Evolutionary conservation across 1,284 basidiomycete genomes (phyloP), one percentile per base, ranked within the genome.

Genomic region (Puccinia coronata): DNA sequence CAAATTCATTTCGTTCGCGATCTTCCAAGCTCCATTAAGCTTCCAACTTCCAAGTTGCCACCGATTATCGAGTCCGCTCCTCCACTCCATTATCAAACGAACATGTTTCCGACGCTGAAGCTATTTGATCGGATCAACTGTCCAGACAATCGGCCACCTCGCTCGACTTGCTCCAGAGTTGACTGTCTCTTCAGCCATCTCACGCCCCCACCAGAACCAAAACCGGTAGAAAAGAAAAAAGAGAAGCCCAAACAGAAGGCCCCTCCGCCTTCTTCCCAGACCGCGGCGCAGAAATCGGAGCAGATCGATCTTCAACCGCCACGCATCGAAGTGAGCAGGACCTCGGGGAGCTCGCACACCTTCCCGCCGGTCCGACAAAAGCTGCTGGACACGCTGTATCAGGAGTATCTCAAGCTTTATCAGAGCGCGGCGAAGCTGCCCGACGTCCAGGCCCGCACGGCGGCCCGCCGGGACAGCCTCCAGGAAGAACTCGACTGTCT

Each of bases 401-500:
- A 92, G 49, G 91, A 92, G 84, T 92, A 91, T 84, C 83, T 87
- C 39, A 85, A 90, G n/a, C 87, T 93, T 0, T 93, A 93, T 86
- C 86, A 89, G 28, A 83, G 86, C 41, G 87, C 92, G 65, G 86
- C 89, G 2, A 86, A 88, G 9, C 83, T 85, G 18, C 88, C 90
- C 82, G 49, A 61, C 18, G 90, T 91, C 0, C 87, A 88, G 34
- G 75, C 75, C 9, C 41, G 67, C 6, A 1, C 23, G 12, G 85
- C 93, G 23, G 91, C 92, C 0, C 87, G 90, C 0, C 90, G 92
- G 73, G 92, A 94, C 86, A 90, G 93, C 1, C 88, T 93, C 14
- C 89, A 88, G 73, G 92, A 94, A 84, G 93, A 95, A 84, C 89
- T 90, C 51, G 91, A 93, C 81, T 88, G 93, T 0, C 93, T 93